Evolutionary conservation across 768 basidiomycete genomes (phyloP).

Genomic region (Leccinum longicurvipes): DNA sequence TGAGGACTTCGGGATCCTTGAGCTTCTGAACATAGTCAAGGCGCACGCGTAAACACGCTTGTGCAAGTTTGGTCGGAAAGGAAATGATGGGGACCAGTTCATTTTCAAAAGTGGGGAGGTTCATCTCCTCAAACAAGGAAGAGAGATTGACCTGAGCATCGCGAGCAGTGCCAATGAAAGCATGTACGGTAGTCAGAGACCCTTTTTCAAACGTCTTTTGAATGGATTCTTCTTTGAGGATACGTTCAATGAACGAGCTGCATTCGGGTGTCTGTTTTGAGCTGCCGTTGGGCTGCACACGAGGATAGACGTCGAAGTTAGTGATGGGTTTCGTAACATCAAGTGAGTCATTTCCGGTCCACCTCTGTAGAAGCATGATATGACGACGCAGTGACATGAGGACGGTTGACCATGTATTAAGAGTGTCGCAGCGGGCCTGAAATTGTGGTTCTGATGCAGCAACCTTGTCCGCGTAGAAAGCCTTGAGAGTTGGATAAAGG

Average conservation of each 20-base stretch:
- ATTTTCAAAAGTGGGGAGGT: slow-evolving; percentile 85
- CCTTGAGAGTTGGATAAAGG: slow-evolving; percentile 81
- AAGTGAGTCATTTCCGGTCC: slow-evolving; percentile 91
- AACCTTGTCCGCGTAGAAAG: slow-evolving; percentile 76
- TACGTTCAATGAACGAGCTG: slow-evolving; percentile 87
- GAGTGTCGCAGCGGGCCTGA: slow-evolving; percentile 80
- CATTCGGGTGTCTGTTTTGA: slow-evolving; percentile 55
- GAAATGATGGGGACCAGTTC: slow-evolving; percentile 89
- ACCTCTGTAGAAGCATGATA: slow-evolving; percentile 75
- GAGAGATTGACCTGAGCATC: slow-evolving; percentile 82
- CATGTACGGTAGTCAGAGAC: slow-evolving; percentile 81
- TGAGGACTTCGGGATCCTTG: slow-evolving; percentile 82
- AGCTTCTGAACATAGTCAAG: slow-evolving; percentile 87
- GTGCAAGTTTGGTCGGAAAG: slow-evolving; percentile 94
- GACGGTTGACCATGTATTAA: slow-evolving; percentile 91
- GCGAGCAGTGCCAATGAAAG: slow-evolving; percentile 81
- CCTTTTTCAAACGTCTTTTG: slow-evolving; percentile 92
- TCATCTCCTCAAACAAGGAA: slow-evolving; percentile 76
- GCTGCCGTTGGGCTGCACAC: slow-evolving; percentile 30
- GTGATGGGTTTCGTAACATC: slow-evolving; percentile 83
- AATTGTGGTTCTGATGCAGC: slow-evolving; percentile 62
- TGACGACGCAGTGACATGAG: slow-evolving; percentile 81
- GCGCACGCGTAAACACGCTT: slow-evolving; percentile 86
- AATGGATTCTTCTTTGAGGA: slow-evolving; percentile 95
- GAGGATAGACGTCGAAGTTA: slow-evolving; percentile 47